phyloP scores from a whole-genome alignment of 2,329 filamentous ascomycete genomes.

The Fusarium tricinctum region DNA sequence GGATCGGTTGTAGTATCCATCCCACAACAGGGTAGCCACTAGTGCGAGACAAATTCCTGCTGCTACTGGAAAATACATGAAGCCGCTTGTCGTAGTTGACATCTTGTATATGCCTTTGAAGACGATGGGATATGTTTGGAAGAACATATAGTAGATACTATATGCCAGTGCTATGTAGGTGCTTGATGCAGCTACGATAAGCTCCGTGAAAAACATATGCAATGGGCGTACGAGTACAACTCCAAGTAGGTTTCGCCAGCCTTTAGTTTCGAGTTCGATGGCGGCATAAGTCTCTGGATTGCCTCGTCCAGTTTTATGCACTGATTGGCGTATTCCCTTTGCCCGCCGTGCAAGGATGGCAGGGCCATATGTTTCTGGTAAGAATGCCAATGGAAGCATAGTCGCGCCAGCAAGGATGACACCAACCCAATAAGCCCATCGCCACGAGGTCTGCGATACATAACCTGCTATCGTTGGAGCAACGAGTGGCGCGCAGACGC shows the following conservation, averaged over 20 bases:
- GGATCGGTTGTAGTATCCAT: slow-evolving; percentile 20
- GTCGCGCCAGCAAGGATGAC: slow-evolving; percentile 48
- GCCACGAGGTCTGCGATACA: slow-evolving; percentile 57
- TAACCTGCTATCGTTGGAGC: slow-evolving; percentile 62
- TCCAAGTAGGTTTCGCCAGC: slow-evolving; percentile 14
- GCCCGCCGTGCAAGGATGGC: slow-evolving; percentile 20
- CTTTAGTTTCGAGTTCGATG: slow-evolving; percentile 1
- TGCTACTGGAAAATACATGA: slow-evolving; percentile 25
- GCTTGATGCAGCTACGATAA: slow-evolving; percentile 31
- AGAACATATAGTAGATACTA: slow-evolving; percentile 40
- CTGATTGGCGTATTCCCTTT: background rate
- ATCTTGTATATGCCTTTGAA: slow-evolving; percentile 32
- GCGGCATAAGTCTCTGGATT: slow-evolving; percentile 8
- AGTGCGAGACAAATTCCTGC: slow-evolving; percentile 12
- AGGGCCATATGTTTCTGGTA: slow-evolving; percentile 41
- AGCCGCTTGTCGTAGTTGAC: slow-evolving; percentile 13
- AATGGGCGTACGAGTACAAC: slow-evolving; percentile 26
- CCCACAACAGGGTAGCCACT: slow-evolving; percentile 30
- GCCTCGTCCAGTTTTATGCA: accelerated
- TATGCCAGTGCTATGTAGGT: slow-evolving; percentile 35
- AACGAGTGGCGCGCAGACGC: slow-evolving; percentile 57
- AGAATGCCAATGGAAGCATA: slow-evolving; percentile 45
- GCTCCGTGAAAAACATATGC: slow-evolving; percentile 30
- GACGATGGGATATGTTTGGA: slow-evolving; percentile 41
- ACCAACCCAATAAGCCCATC: slow-evolving; percentile 59